A percentile compares a stretch with the other conserved stretches of the same genome.
Evolutionary conservation across 192 early-diverging fungal genomes (phyloP).

Genomic region (Entomortierella beljakovae): DNA sequence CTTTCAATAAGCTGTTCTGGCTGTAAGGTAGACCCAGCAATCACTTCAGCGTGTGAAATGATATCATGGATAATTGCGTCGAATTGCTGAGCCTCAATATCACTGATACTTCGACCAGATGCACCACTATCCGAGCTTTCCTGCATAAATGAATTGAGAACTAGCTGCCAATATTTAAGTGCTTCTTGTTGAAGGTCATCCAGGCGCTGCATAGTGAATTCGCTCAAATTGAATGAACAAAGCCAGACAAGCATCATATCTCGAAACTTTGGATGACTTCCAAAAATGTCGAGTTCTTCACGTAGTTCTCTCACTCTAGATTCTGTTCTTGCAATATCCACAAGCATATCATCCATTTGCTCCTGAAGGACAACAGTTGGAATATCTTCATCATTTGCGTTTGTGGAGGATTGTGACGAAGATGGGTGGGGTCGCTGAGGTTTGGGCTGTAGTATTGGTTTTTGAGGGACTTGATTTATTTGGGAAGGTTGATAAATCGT

Average conservation of each 20-base stretch:
- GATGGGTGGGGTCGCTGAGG: neutral
- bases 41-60: slow-evolving; percentile 43
- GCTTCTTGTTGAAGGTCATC: slow-evolving; percentile 39
- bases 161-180: slow-evolving; percentile 32
- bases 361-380: slow-evolving; percentile 48
- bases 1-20: slow-evolving; percentile 36
- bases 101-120: slow-evolving; percentile 12
- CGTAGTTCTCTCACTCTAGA: slow-evolving; percentile 34
- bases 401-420: neutral
- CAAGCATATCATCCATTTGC: slow-evolving; percentile 45
- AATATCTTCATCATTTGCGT: slow-evolving; percentile 39
- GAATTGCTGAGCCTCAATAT: slow-evolving; percentile 33
- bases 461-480: slow-evolving; percentile 2
- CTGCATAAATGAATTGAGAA: slow-evolving; percentile 20
- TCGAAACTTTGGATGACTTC: slow-evolving; percentile 38
- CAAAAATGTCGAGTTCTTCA: slow-evolving; percentile 47
- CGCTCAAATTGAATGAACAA: slow-evolving; percentile 30
- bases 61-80: slow-evolving; percentile 44
- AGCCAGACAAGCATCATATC: slow-evolving; percentile 47
- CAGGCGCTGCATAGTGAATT: slow-evolving; percentile 23
- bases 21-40: slow-evolving; percentile 29
- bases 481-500: neutral
- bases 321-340: slow-evolving; percentile 37
- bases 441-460: slow-evolving; percentile 20
- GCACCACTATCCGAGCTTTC: slow-evolving; percentile 4